Evolutionary conservation across 352 stramenopile species (phyloP), one percentile per base, ranked within the genome.

Genomic region (Thalassiosira exigua): DNA sequence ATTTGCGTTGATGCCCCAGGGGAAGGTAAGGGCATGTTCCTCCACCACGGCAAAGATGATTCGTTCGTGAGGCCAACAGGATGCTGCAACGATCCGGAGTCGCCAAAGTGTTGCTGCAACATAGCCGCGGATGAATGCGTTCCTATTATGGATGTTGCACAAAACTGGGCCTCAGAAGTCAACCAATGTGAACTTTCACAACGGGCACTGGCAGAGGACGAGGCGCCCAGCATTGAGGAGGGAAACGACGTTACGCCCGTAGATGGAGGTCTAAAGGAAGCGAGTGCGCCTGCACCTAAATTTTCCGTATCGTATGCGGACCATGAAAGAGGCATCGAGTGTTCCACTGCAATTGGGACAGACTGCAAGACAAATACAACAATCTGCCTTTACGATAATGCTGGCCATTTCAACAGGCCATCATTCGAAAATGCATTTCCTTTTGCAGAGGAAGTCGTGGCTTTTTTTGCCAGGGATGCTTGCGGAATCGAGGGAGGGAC

Each of bases 401-500:
- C 51, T 4, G 75, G 66, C 50, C 80, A 87, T 64, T 87, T 87
- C 42, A 87, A 85, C 54, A 66, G 29, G 22, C 66, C 62, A n/a
- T 70, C 59, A 44, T 87, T 87, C 60, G 58, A 44, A 24, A 32
- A 48, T 12, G 52, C 66, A n/a, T 87, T 87, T 68, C 70, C 74
- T 4, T 77, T 84, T 52, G 17, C 29, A 32, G 36, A 81, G 11
- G 60, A 78, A 46, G 61, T 84, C 22, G 64, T 73, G 5, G 70
- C 81, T n/a, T 87, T 87, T 57, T 87, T 87, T 77, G 69, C 80
- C 14, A 61, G 29, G 32, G 69, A 87, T 75, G 51, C 65, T 29
- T 87, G 74, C 27, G 32, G 48, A 62, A 60, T 75, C 3, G 39
- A 68, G 44, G 52, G 50, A 32, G 66, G 66, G 33, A 58, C n/a